Evolutionary conservation across 2,329 filamentous ascomycete genomes (phyloP).

Genomic region (Fusarium devonianum): DNA sequence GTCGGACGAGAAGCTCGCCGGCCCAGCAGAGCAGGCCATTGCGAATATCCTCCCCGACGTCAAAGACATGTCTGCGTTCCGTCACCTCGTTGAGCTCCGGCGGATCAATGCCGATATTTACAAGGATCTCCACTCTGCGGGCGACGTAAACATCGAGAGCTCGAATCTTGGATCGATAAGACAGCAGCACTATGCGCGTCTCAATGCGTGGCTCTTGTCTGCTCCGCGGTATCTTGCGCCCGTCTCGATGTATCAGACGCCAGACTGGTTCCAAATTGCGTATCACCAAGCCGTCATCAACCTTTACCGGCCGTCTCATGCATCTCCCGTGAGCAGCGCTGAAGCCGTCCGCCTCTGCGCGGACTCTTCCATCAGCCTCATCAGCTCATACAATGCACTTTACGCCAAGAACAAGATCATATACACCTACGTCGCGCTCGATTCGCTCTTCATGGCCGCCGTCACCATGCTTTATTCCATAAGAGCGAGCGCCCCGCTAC

Average conservation of each 20-base stretch:
- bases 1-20: constrained; percentile 26
- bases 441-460: constrained; percentile 35
- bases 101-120: constrained; percentile 34
- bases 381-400: constrained; percentile 34
- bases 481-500: constrained; percentile 22
- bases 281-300: constrained; percentile 38
- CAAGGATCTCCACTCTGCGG: constrained; percentile 32
- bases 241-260: constrained; percentile 36
- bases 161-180: constrained; percentile 29
- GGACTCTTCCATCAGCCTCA: constrained; percentile 35
- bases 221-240: constrained; percentile 33
- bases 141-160: constrained; percentile 23
- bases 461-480: constrained; percentile 35
- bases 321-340: constrained; percentile 34
- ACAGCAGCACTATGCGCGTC: constrained; percentile 31
- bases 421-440: constrained; percentile 30
- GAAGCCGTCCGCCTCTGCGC: constrained; percentile 34
- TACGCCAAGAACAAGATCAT: constrained; percentile 38
- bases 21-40: constrained; percentile 20
- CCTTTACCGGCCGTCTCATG: constrained; percentile 33
- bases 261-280: constrained; percentile 38
- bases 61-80: constrained; percentile 35
- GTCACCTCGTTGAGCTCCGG: constrained; percentile 30
- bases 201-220: constrained; percentile 33
- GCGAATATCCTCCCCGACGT: constrained; percentile 25